Percentiles rank a stretch among this genome's conserved stretches.
Evolutionary conservation across 2,329 filamentous ascomycete genomes (phyloP).

Genomic region (Dactylellina sp.): DNA sequence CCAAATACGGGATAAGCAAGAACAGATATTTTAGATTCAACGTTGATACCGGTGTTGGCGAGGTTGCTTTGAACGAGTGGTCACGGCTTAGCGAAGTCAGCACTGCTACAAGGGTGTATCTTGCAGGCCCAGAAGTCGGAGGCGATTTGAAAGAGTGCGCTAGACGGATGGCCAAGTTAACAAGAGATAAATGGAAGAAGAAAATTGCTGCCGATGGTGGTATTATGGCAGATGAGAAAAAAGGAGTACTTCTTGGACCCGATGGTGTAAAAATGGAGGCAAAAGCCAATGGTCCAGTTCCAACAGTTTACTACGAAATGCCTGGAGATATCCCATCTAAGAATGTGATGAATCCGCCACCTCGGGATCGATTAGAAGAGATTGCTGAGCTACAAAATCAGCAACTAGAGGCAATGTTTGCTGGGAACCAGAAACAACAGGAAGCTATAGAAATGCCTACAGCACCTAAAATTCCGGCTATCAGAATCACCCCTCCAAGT

Average conservation of each 20-base stretch:
- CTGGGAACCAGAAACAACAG: conserved; percentile 21
- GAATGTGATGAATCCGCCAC: conserved; percentile 28
- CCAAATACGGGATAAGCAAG: conserved; percentile 79
- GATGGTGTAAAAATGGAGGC: conserved; percentile 45
- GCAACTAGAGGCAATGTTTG: conserved; percentile 41
- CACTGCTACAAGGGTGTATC: conserved; percentile 86
- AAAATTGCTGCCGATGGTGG: conserved; percentile 48
- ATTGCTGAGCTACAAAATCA: conserved; percentile 43
- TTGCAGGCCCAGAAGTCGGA: conserved; percentile 78
- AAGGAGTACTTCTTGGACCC: conserved; percentile 19
- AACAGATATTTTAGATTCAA: conserved; percentile 96
- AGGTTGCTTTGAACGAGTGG: conserved; percentile 99
- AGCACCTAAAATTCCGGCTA: conserved; percentile 42
- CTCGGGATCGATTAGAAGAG: conserved; percentile 23
- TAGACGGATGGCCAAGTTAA: conserved; percentile 51
- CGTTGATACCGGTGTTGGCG: conserved; percentile 92
- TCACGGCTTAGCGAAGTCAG: conserved; percentile 91
- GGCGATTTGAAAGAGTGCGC: conserved; percentile 64
- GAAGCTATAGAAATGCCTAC: conserved; percentile 49
- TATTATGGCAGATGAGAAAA: conserved; percentile 47
- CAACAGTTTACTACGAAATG: conserved; percentile 54
- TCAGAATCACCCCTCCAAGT: conserved; percentile 47
- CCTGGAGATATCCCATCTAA: conserved; percentile 29
- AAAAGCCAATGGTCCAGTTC: conserved; percentile 38
- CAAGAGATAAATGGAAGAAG: conserved; percentile 54